Conservation (phyloP, 2,329 filamentous ascomycete species). For the Dissoconium aciculare region DNA sequence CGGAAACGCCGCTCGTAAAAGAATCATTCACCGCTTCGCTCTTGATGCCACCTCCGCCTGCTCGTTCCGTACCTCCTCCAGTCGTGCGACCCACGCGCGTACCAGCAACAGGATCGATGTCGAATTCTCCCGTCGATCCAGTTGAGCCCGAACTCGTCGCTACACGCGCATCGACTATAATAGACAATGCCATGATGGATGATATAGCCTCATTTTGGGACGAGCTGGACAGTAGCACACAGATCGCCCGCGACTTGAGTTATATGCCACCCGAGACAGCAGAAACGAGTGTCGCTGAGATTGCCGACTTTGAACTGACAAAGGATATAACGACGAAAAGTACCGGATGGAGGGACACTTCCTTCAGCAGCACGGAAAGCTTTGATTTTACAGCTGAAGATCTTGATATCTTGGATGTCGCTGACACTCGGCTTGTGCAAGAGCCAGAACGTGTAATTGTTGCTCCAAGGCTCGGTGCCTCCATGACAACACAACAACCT, state of each 20-base stretch:
- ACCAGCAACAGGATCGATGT: no score
- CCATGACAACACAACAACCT: no score
- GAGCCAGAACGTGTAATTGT: no score
- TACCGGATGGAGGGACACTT: conserved; percentile 11
- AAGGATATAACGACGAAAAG: neutral
- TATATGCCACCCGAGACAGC: conserved; percentile 7
- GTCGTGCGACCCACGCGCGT: no score
- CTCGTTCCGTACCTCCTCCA: no score
- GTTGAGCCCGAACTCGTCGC: no score
- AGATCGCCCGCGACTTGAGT: conserved; percentile 31
- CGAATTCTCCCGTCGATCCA: no score
- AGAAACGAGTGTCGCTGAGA: neutral
- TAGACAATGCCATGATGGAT: conserved; percentile 6
- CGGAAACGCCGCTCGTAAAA: no score
- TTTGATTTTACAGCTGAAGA: conserved; percentile 29
- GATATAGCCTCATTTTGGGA: conserved; percentile 20
- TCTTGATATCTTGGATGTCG: conserved; percentile 24
- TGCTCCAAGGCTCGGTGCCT: no score
- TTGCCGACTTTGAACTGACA: neutral
- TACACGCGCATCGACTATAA: no score
- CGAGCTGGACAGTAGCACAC: conserved; percentile 32
- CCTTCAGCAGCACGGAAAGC: conserved; percentile 27
- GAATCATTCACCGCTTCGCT: neutral
- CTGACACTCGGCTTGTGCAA: no score
- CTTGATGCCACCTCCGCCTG: no score